Conservation (phyloP, 2,329 filamentous ascomycete species). For the Xylariaceae sp. region DNA sequence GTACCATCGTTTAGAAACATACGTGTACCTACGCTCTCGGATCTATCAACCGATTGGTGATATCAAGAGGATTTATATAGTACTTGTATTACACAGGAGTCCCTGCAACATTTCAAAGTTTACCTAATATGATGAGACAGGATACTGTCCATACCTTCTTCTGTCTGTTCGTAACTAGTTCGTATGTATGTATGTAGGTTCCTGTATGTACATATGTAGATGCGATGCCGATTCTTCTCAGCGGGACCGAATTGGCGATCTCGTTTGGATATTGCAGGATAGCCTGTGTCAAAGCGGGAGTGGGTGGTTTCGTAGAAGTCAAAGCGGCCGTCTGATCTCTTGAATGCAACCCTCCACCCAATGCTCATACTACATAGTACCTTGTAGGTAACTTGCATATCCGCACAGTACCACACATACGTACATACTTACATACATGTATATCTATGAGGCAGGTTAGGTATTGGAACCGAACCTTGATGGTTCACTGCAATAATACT, state of each 20-base stretch:
- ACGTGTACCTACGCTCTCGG: not conserved
- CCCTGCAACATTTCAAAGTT: no score
- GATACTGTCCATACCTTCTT: no score
- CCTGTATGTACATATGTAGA: no score
- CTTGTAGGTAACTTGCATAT: not conserved
- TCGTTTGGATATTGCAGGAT: not conserved
- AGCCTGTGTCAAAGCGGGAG: constrained; percentile 5
- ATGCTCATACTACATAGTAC: no score
- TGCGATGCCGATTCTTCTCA: not conserved
- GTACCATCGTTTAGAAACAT: not conserved
- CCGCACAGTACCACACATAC: not conserved
- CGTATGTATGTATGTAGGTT: not conserved
- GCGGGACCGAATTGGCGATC: not conserved
- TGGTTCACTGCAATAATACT: no score
- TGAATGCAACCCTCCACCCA: not conserved
- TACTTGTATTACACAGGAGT: not conserved
- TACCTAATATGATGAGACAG: no score
- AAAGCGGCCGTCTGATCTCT: constrained; percentile 8
- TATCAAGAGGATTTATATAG: not conserved
- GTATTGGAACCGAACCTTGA: no score
- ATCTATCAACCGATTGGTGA: not conserved
- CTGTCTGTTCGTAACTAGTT: not conserved
- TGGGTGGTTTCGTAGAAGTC: constrained; percentile 4
- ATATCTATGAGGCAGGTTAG: no score
- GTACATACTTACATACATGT: no score